Percentiles rank a stretch among this genome's conserved stretches.
Conservation (phyloP, 768 basidiomycete species). For the Naganishia kalamii region DNA sequence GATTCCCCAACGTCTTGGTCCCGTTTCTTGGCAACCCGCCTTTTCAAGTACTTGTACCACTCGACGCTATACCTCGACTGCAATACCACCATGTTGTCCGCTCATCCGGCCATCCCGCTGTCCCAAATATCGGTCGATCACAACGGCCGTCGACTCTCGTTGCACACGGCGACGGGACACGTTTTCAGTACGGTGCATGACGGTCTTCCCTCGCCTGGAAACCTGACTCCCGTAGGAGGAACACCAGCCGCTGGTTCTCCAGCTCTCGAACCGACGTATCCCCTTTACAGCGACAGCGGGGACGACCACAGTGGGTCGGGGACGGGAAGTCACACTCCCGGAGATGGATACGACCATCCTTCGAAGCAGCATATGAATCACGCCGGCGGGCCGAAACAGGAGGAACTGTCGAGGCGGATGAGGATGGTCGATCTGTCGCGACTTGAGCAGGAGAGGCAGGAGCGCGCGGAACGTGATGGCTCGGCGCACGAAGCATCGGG, state of each 20-base stretch:
- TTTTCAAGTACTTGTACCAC: not conserved
- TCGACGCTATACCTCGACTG: not conserved
- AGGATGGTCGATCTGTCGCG: conserved; percentile 8
- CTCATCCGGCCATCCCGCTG: conserved; percentile 40
- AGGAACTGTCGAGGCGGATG: conserved; percentile 15
- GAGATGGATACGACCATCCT: not conserved
- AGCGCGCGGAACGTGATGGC: not conserved
- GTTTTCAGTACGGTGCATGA: conserved; percentile 29
- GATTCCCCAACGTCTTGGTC: not conserved
- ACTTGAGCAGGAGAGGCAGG: conserved; percentile 7
- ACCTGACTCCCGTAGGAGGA: conserved; percentile 1
- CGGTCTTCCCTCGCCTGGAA: conserved; percentile 3
- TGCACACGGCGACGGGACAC: conserved; percentile 36
- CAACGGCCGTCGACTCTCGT: conserved; percentile 32
- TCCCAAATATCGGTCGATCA: conserved; percentile 32
- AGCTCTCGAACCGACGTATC: not conserved
- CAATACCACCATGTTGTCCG: conserved; percentile 35
- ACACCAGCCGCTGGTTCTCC: not conserved
- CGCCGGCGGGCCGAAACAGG: not conserved
- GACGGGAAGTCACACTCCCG: conserved; percentile 1
- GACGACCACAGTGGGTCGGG: conserved; percentile 3
- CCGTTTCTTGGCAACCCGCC: not conserved
- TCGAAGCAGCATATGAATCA: conserved; percentile 10
- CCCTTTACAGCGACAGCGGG: not conserved
- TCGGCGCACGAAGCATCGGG: not conserved